Base-by-base conservation (phyloP, 768 basidiomycete species). In the Rickenella mellea region DNA sequence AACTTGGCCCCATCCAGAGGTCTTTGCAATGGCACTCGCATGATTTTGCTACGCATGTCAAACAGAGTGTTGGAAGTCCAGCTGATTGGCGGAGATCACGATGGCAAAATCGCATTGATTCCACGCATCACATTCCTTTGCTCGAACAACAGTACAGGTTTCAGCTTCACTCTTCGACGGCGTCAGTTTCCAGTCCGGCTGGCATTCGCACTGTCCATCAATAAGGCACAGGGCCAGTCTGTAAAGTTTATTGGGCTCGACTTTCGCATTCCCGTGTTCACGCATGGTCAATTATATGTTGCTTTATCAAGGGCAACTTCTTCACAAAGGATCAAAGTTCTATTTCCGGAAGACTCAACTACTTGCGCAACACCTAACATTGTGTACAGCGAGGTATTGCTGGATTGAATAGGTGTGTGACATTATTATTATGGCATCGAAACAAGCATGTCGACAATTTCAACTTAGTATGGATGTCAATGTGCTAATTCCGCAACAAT, bases 141-240 rank as follows among this genome's bases (percentile, higher is more conserved):
- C 4, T 51, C 61, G 20, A 50, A 42, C 12, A 46, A 48, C 2
- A 53, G 58, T 20, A 31, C 58, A 19, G 32, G 61, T 5, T n/a
- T n/a, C n/a, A n/a, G n/a, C n/a, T 61, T 69, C 44, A 40, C 43
- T 12, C 51, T 71, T 15, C 43, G 27, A 8, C 55, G 59, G 2
- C 48, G 50, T 0, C 61, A 62, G 38, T 60, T 61, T 28, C 60
- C 66, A 32, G 48, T 72, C 11, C 53, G 56, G 2, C 54, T 72
- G 5, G 67, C 64, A 11, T 74, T 73, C 60, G 66, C 66, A 0
- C 61, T 72, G 52, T 61, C 69, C 1, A 68, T 73, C 51, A 71
- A 74, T 55, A 73, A 71, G 48, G 45, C 68, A 2, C 69, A 72
- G 54, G 70, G 71, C 4, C 71, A 72, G 52, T 70, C 66, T n/a